Evolutionary conservation across 768 basidiomycete genomes (phyloP), one percentile per base, ranked within the genome.

Genomic region (Boletellus emodensis): DNA sequence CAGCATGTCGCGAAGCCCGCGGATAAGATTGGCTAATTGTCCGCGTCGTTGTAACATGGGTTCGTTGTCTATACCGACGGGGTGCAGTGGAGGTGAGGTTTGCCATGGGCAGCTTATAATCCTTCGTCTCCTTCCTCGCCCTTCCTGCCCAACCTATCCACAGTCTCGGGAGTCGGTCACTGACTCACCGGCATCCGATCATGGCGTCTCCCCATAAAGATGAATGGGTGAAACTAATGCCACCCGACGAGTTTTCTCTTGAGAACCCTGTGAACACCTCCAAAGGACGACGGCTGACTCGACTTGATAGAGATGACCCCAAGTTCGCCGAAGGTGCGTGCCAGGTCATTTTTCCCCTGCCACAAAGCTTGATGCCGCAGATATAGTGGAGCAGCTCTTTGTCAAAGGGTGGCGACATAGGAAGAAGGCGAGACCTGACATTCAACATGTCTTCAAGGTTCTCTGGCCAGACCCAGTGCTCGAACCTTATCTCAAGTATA

Each of bases 371-470:
- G 35, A 60, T 30, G 18, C 22, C 48, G 36, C 38, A 18, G 44
- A 47, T 44, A 45, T 45, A 83, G 82, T 82, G 14, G 74, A 77
- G 54, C 72, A 68, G 24, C 66, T 74, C 35, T 83, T 84, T 52
- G 54, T 65, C 44, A 75, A 75, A 54, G 78, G 76, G 32, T 84
- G 82, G 82, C 73, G 68, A 42, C 82, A 84, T 61, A 71, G 75
- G 1, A 71, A 79, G 53, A 83, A 82, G 60, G 55, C 65, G 10
- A 73, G 63, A 50, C 82, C 81, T 3, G 64, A 70, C 18, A 61
- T 84, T 35, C 75, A 74, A 40, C 71, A 71, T 6, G 65, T 84
- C 10, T 82, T 77, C 63, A 80, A 75, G 57, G 67, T 84, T 28
- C 63, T 82, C 35, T 75, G 72, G 48, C 67, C 78, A 15, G 71